These are phyloP conservation scores for Fusarium metavorans DNA, from an alignment of 2,329 filamentous ascomycete species.

Conservation along the genomic window DNA sequence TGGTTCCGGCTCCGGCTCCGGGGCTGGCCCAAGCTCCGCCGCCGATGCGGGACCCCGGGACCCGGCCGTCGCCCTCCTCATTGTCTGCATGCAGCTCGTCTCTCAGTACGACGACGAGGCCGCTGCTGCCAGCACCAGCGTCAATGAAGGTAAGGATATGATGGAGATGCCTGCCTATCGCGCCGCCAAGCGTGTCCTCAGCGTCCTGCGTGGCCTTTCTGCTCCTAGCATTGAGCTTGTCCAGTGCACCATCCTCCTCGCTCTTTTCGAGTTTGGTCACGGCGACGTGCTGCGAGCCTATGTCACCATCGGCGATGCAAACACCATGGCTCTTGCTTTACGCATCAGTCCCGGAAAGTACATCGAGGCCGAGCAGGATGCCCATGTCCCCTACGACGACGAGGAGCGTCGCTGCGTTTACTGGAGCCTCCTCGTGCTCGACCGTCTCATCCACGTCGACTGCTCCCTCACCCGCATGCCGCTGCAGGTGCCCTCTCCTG, in stretches of 20 bases:
- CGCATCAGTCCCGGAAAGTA: constrained; percentile 53
- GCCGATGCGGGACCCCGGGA: constrained; percentile 35
- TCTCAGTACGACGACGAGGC: constrained; percentile 54
- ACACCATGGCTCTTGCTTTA: constrained; percentile 51
- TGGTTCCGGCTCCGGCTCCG: constrained; percentile 10
- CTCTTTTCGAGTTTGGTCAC: constrained; percentile 60
- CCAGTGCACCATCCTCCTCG: constrained; percentile 56
- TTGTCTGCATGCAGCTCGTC: constrained; percentile 58
- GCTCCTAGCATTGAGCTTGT: constrained; percentile 54
- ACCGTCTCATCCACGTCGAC: constrained; percentile 53
- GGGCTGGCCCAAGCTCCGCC: constrained; percentile 9
- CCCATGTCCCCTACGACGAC: constrained; percentile 47
- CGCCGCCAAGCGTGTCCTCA: constrained; percentile 53
- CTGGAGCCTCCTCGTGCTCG: constrained; percentile 59
- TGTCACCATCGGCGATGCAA: constrained; percentile 56
- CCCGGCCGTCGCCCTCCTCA: constrained; percentile 52
- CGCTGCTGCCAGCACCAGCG: constrained; percentile 39
- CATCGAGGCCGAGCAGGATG: constrained; percentile 46
- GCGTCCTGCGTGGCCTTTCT: constrained; percentile 51
- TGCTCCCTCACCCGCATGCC: constrained; percentile 48
- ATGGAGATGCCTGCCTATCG: constrained; percentile 55
- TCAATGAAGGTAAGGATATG: constrained; percentile 52
- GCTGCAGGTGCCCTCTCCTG: constrained; percentile 51
- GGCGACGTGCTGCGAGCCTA: constrained; percentile 57
- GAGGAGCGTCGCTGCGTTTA: constrained; percentile 57